Base-by-base conservation (phyloP, 2,329 filamentous ascomycete species). In the Alternaria consortialis region DNA sequence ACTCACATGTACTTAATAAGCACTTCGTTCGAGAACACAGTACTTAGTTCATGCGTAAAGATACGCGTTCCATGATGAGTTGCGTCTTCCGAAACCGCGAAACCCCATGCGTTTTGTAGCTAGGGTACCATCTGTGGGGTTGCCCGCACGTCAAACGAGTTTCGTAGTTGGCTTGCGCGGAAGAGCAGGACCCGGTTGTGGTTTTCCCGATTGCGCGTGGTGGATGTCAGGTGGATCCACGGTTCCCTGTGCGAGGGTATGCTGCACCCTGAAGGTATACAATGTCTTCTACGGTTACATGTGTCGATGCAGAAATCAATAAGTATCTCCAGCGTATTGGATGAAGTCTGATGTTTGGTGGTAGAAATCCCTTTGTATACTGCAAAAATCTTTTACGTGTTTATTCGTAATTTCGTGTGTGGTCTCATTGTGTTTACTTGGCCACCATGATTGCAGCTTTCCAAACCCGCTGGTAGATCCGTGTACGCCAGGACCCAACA, bases 71-170 rank as follows among this genome's bases (percentile, higher is more conserved):
- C 46, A 50, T 31, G 32, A 25, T 36, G 32, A 23, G 46, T 50
- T 36, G 46, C 46, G 46, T 50, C 46, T 50, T 50, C 46, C 46
- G 46, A 36, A 50, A 50, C 46, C 31, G 46, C 46, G 46, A 50
- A 50, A 50, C 46, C 46, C 46, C 46, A 50, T 32, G 46, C 46
- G 46, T 50, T 50, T 50, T 50, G 46, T 23, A 36, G 32, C 32
- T 11, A 36, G 17, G 46, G 46, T 17, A 12, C n/a, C n/a, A 48
- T 34, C 31, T 34, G 44, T 34, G 46, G 46, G 46, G 46, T 32
- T 39, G n/a, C 37, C 37, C n/a, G 37, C 37, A 39, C 37, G 29
- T 48, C 46, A 48, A 15, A 48, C 46, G 17, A 42, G 39, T 42
- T 42, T 42, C 12, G 39, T 25, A 42, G 39, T 42, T 42, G 39